phyloP scores from a whole-genome alignment of 805 yeast genomes.

The Sugiyamaella smithiae region DNA sequence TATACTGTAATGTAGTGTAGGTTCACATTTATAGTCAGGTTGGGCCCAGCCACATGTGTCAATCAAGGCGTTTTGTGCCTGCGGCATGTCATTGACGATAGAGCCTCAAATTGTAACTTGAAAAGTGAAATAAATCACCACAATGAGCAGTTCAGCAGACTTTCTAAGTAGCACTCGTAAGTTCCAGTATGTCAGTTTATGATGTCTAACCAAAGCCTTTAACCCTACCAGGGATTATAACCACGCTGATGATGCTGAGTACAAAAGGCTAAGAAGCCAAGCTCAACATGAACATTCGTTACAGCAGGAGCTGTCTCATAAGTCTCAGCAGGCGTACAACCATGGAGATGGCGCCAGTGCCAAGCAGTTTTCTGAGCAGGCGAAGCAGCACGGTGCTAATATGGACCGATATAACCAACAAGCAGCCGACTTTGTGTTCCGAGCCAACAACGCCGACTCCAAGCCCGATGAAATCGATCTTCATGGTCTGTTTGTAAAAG shows the following conservation, averaged over 20 bases:
- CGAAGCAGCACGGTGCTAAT: slow-evolving; percentile 54
- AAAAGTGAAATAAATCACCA: too few species aligned
- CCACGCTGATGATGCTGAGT: slow-evolving; percentile 43
- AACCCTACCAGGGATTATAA: slow-evolving; percentile 31
- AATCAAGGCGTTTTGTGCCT: too few species aligned
- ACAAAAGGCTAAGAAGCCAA: slow-evolving; percentile 56
- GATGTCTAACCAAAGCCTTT: slow-evolving; percentile 1
- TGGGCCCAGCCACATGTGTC: too few species aligned
- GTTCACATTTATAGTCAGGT: too few species aligned
- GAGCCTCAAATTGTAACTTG: too few species aligned
- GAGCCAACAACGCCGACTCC: slow-evolving; percentile 86
- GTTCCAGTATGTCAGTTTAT: neutral
- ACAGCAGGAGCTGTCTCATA: slow-evolving; percentile 51
- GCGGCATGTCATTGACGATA: too few species aligned
- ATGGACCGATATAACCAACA: slow-evolving; percentile 69
- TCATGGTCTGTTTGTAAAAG: slow-evolving; percentile 88
- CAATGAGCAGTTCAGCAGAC: neutral
- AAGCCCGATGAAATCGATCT: slow-evolving; percentile 82
- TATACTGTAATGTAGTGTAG: too few species aligned
- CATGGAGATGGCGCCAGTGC: slow-evolving; percentile 73
- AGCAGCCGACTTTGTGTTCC: slow-evolving; percentile 84
- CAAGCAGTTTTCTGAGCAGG: slow-evolving; percentile 64
- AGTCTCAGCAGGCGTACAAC: slow-evolving; percentile 76
- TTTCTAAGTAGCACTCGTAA: neutral
- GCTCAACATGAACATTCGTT: slow-evolving; percentile 68